phyloP scores from a whole-genome alignment of 2,329 filamentous ascomycete species.

The Mycogone perniciosa region DNA sequence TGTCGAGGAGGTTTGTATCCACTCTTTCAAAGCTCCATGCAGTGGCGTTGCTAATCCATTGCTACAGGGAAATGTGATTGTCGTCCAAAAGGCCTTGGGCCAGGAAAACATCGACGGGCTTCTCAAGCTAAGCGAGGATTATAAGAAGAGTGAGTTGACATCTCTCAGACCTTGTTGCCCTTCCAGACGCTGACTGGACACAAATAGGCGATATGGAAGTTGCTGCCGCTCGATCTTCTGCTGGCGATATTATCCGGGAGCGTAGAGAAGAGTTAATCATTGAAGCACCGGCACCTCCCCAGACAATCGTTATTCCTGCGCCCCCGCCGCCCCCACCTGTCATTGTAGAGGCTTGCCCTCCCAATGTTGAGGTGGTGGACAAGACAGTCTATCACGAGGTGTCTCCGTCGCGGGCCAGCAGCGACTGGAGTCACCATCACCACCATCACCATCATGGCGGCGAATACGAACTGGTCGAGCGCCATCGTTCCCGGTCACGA shows the following conservation, averaged over 20 bases:
- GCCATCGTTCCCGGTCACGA: conserved; percentile 37
- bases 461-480: conserved; percentile 25
- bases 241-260: conserved; percentile 44
- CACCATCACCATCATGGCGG: conserved; percentile 25
- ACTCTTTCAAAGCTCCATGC: not conserved
- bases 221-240: conserved; percentile 38
- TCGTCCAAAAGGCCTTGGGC: conserved; percentile 77
- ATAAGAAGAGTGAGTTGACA: conserved; percentile 49
- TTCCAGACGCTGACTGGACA: conserved; percentile 7
- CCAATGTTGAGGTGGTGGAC: conserved; percentile 36
- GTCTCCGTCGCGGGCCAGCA: conserved; percentile 39
- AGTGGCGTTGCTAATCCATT: too few species aligned
- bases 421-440: conserved; percentile 23
- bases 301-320: conserved; percentile 16
- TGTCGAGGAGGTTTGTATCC: conserved; percentile 63
- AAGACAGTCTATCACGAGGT: conserved; percentile 43
- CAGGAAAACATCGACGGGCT: conserved; percentile 90
- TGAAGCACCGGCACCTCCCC: conserved; percentile 20
- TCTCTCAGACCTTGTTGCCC: conserved; percentile 12
- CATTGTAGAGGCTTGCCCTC: conserved; percentile 28
- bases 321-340: conserved; percentile 26
- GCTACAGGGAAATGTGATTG: conserved; percentile 65
- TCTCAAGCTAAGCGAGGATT: conserved; percentile 74
- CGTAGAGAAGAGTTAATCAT: conserved; percentile 37
- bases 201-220: conserved; percentile 39